Evolutionary conservation across 2,329 filamentous ascomycete species (phyloP).

Genomic region (Penicillium digitatum): DNA sequence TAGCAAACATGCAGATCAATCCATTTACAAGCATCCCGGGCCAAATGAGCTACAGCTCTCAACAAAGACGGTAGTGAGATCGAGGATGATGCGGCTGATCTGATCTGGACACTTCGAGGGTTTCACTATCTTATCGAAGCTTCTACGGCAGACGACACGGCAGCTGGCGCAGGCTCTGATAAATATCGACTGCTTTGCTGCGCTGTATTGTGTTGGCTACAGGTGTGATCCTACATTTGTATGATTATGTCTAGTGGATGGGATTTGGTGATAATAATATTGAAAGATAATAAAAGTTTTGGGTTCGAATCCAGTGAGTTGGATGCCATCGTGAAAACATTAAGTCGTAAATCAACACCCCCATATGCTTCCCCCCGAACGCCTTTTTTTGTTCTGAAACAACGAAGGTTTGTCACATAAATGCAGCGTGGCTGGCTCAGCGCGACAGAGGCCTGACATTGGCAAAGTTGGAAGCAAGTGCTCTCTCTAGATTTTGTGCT

Average conservation of each 20-base stretch:
- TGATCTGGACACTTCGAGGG: constrained; percentile 33
- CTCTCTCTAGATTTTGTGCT: not conserved
- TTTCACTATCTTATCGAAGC: constrained; percentile 22
- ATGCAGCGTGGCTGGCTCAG: constrained; percentile 9
- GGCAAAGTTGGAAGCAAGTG: not conserved
- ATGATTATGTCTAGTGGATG: not conserved
- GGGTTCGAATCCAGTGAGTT: not conserved
- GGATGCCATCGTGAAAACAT: constrained; percentile 9
- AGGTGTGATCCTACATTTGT: not conserved
- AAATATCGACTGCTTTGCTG: not conserved
- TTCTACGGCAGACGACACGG: constrained; percentile 31
- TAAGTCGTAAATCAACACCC: constrained; percentile 10
- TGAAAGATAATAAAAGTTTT: constrained; percentile 2
- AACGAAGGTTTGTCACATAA: not conserved
- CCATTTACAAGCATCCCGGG: constrained; percentile 22
- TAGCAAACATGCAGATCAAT: not conserved
- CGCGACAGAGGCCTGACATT: not conserved
- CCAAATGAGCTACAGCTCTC: constrained; percentile 8
- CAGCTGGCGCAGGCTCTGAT: constrained; percentile 27
- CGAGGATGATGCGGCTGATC: constrained; percentile 12
- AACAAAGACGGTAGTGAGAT: not conserved
- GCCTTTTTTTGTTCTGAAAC: constrained; percentile 1
- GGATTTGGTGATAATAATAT: not conserved
- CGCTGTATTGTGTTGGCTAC: not conserved
- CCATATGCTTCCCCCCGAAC: constrained; percentile 9